Evolutionary conservation across 2,329 filamentous ascomycete genomes (phyloP).

Genomic region (Niveomyces coronatus): DNA sequence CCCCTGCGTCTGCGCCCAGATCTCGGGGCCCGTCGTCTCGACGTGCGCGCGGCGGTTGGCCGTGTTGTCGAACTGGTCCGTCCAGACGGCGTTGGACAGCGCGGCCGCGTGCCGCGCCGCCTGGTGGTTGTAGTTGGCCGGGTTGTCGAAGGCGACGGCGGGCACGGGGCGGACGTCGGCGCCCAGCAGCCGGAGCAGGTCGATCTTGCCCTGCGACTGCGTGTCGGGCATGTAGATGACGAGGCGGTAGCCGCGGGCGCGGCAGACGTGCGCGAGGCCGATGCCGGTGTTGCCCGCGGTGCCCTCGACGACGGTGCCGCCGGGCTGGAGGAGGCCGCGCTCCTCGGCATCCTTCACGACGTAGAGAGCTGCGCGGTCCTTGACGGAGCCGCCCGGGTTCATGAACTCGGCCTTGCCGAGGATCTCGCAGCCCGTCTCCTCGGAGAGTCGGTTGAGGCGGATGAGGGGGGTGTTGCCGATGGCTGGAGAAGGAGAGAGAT

Average conservation of each 20-base stretch:
- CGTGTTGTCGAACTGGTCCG: conserved; percentile 96
- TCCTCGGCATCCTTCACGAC: conserved; percentile 92
- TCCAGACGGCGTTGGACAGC: conserved; percentile 88
- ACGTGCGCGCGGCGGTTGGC: conserved; percentile 92
- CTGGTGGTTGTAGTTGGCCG: conserved; percentile 96
- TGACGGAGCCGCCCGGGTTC: conserved; percentile 93
- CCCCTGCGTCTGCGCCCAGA: conserved; percentile 85
- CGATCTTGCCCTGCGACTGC: conserved; percentile 95
- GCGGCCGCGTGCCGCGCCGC: conserved; percentile 79
- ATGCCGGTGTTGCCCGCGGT: conserved; percentile 98
- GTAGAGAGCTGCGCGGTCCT: conserved; percentile 91
- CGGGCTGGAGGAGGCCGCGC: conserved; percentile 67
- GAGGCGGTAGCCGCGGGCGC: conserved; percentile 81
- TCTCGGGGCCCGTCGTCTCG: conserved; percentile 94
- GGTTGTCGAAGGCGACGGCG: conserved; percentile 90
- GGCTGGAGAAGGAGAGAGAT: conserved; percentile 40
- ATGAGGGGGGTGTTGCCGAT: conserved; percentile 97
- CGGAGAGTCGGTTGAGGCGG: conserved; percentile 75
- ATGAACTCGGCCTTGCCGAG: conserved; percentile 98
- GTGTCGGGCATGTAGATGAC: conserved; percentile 99
- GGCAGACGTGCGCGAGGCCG: conserved; percentile 91
- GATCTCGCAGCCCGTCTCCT: conserved; percentile 85
- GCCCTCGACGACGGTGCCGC: conserved; percentile 92
- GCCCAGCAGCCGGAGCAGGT: conserved; percentile 79
- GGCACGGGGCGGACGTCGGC: conserved; percentile 95